phyloP scores from a whole-genome alignment of 2,329 filamentous ascomycete species.

The Fusarium penzigii region DNA sequence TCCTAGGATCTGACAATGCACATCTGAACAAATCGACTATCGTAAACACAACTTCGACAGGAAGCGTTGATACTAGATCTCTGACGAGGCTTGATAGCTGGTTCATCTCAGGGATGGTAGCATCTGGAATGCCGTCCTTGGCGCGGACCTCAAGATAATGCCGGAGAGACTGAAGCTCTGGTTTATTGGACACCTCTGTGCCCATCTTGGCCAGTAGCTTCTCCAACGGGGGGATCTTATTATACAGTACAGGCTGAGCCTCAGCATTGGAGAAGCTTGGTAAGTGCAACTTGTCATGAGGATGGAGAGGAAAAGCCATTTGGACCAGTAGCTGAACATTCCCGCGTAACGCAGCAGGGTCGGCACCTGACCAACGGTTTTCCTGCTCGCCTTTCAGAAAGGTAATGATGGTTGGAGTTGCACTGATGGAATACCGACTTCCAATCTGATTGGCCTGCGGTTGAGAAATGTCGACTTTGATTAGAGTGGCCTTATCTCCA shows the following conservation, averaged over 20 bases:
- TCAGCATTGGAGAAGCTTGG: constrained; percentile 68
- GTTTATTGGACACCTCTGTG: constrained; percentile 50
- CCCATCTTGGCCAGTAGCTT: constrained; percentile 84
- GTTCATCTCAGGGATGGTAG: constrained; percentile 69
- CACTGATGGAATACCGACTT: constrained; percentile 65
- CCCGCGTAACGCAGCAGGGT: constrained; percentile 64
- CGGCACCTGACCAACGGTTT: constrained; percentile 79
- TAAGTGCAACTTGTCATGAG: constrained; percentile 70
- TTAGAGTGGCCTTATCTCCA: constrained; percentile 66
- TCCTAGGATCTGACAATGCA: constrained; percentile 72
- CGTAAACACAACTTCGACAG: constrained; percentile 70
- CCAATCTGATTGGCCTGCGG: constrained; percentile 65
- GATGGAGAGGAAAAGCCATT: constrained; percentile 74
- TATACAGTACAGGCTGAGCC: constrained; percentile 69
- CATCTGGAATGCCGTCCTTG: constrained; percentile 60
- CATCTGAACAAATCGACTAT: constrained; percentile 83
- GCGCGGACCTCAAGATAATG: constrained; percentile 69
- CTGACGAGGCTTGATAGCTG: constrained; percentile 64
- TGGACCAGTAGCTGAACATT: constrained; percentile 75
- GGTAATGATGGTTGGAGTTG: constrained; percentile 87
- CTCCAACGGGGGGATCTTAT: constrained; percentile 77
- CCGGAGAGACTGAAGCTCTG: constrained; percentile 64
- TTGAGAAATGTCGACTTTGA: constrained; percentile 79
- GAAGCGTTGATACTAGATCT: constrained; percentile 54
- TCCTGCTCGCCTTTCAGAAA: constrained; percentile 76